These are phyloP conservation scores for Conringia planisiliqua DNA, from an alignment of 345 rosid genomes.

Conservation along the genomic window DNA sequence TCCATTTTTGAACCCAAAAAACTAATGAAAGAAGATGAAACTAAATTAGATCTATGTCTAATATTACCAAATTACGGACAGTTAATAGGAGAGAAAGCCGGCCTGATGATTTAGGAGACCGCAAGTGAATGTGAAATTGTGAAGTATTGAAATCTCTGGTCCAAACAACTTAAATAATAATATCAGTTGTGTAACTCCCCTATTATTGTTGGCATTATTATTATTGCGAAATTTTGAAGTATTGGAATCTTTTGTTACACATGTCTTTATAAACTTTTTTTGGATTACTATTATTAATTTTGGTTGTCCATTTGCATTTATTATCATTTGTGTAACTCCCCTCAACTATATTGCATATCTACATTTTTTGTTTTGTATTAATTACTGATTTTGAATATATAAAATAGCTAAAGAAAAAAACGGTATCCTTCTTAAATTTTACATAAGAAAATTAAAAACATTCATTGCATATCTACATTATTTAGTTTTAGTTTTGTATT, in stretches of 20 bases:
- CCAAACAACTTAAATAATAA: too few species aligned
- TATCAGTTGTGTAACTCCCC: too few species aligned
- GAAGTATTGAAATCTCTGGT: not conserved
- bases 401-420: too few species aligned
- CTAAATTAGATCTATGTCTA: not conserved
- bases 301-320: not conserved
- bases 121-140: not conserved
- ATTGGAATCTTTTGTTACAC: not conserved
- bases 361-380: not conserved
- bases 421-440: too few species aligned
- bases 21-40: not conserved
- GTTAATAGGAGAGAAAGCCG: not conserved
- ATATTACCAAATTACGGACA: too few species aligned
- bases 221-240: too few species aligned
- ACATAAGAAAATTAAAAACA: too few species aligned
- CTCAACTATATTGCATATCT: not conserved
- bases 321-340: not conserved
- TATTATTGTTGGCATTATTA: too few species aligned
- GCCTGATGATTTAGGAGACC: slow-evolving; percentile 10
- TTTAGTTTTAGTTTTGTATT: too few species aligned
- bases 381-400: too few species aligned
- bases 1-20: too few species aligned
- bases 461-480: too few species aligned
- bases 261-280: not conserved
- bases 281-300: not conserved